Conservation (phyloP, 495 filamentous ascomycete species). For the Tetracladium setigerum region DNA sequence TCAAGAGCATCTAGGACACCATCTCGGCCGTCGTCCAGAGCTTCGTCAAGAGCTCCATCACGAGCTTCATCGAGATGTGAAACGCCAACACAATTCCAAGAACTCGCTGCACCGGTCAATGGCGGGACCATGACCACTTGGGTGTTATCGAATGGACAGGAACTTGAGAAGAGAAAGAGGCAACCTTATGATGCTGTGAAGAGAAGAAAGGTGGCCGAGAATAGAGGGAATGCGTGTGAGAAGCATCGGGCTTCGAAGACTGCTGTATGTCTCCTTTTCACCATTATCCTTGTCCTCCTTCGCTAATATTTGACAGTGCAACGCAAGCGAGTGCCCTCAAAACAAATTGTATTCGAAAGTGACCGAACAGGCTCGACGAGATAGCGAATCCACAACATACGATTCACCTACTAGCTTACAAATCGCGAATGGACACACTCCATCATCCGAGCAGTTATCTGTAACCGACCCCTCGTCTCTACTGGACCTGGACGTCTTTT, state of each 20-base stretch:
- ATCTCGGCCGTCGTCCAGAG: not conserved
- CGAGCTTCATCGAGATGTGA: conserved; percentile 1
- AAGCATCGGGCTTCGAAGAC: conserved; percentile 15
- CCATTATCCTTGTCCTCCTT: not conserved
- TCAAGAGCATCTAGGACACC: not conserved
- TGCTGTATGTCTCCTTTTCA: conserved; percentile 1
- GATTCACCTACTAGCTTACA: too few species aligned
- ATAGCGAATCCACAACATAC: too few species aligned
- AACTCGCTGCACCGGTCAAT: not conserved
- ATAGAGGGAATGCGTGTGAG: conserved; percentile 14
- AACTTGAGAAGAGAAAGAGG: conserved; percentile 9
- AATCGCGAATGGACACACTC: too few species aligned
- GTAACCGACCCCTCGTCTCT: too few species aligned
- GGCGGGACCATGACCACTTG: conserved; percentile 10
- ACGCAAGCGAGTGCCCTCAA: conserved; percentile 9
- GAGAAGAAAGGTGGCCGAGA: conserved; percentile 12
- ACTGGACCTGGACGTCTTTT: not conserved
- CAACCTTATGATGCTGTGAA: conserved; percentile 14
- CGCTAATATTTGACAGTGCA: conserved; percentile 6
- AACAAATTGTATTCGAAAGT: conserved; percentile 8
- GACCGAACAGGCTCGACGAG: not conserved
- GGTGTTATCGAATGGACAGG: conserved; percentile 8
- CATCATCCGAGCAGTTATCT: too few species aligned
- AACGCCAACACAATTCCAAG: not conserved
- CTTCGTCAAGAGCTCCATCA: conserved; percentile 3